Percentiles rank a stretch among this genome's conserved stretches.
phyloP scores from a whole-genome alignment of 129 eudicot species.

The Pittosporum tobira region DNA sequence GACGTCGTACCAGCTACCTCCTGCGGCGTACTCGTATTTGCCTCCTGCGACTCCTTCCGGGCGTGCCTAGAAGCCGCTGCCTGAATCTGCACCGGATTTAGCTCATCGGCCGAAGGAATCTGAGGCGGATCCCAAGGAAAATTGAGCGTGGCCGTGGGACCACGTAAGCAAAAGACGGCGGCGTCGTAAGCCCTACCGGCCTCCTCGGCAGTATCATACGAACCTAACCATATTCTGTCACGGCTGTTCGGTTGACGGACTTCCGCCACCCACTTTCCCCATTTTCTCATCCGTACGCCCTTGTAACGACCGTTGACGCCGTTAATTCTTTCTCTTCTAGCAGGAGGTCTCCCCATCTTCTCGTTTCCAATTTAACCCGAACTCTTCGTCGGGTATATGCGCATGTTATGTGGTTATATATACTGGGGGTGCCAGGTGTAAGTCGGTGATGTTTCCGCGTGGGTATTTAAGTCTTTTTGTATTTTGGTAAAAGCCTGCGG shows the following conservation, averaged over 20 bases:
- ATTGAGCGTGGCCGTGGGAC: constrained; percentile 27
- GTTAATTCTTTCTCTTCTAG: constrained; percentile 8
- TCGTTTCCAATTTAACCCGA: too few relatives aligned
- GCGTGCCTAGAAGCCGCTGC: constrained; percentile 41
- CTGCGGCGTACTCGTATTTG: too few relatives aligned
- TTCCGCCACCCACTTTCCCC: constrained; percentile 65
- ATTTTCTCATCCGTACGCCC: constrained; percentile 59
- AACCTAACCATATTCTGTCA: constrained; percentile 45
- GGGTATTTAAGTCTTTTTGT: too few relatives aligned
- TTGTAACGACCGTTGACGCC: constrained; percentile 19
- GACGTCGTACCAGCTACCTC: neutral
- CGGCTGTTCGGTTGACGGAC: constrained; percentile 51
- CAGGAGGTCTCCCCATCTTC: constrained; percentile 20
- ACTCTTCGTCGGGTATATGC: too few relatives aligned
- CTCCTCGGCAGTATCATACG: constrained; percentile 39
- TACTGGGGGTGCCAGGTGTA: too few relatives aligned
- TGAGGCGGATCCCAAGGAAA: constrained; percentile 41
- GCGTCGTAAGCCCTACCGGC: constrained; percentile 55
- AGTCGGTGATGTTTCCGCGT: too few relatives aligned
- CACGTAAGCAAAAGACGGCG: constrained; percentile 43
- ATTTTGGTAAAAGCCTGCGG: too few relatives aligned
- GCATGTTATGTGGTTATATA: too few relatives aligned
- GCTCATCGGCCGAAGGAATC: constrained; percentile 16
- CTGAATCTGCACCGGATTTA: constrained; percentile 29
- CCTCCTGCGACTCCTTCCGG: neutral